Evolutionary conservation across 495 filamentous ascomycete genomes (phyloP).

Genomic region (Sporormia fimetaria): DNA sequence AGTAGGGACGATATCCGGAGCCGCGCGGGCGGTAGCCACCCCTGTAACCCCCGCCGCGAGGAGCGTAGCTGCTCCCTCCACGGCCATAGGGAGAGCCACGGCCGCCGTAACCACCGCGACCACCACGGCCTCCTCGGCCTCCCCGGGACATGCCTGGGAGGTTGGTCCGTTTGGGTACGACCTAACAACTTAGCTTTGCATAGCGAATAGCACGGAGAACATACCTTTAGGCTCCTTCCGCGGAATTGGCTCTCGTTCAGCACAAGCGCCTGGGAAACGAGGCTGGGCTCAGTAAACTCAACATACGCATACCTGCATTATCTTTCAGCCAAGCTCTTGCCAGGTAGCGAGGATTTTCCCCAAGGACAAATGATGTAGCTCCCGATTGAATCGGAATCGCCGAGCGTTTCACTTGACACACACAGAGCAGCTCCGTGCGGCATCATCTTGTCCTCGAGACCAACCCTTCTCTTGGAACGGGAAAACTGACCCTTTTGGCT

Average conservation of each 20-base stretch:
- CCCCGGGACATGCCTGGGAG: conserved; percentile 74
- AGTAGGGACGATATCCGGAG: conserved; percentile 75
- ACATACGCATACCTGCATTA: conserved; percentile 93
- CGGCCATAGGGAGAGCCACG: conserved; percentile 65
- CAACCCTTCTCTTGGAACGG: conserved; percentile 25
- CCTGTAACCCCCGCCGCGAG: conserved; percentile 24
- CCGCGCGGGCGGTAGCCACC: conserved; percentile 66
- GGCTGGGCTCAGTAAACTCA: conserved; percentile 89
- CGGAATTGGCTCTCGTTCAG: conserved; percentile 96
- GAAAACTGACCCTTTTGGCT: conserved; percentile 83
- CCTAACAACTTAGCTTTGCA: conserved; percentile 38
- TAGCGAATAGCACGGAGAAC: conserved; percentile 5
- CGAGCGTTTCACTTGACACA: not conserved
- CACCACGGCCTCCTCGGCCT: conserved; percentile 62
- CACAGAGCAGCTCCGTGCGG: not conserved
- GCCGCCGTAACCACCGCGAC: conserved; percentile 53
- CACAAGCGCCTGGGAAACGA: conserved; percentile 86
- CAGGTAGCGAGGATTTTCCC: conserved; percentile 36
- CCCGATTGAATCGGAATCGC: not conserved
- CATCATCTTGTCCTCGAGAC: conserved; percentile 18
- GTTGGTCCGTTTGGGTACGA: conserved; percentile 95
- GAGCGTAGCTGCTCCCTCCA: conserved; percentile 26
- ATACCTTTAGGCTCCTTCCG: conserved; percentile 85
- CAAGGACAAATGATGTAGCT: conserved; percentile 1
- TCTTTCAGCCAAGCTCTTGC: conserved; percentile 39